Percentiles rank a stretch among this genome's conserved stretches.
Conservation (phyloP, 2,329 filamentous ascomycete species). For the Calonectria henricotiae region DNA sequence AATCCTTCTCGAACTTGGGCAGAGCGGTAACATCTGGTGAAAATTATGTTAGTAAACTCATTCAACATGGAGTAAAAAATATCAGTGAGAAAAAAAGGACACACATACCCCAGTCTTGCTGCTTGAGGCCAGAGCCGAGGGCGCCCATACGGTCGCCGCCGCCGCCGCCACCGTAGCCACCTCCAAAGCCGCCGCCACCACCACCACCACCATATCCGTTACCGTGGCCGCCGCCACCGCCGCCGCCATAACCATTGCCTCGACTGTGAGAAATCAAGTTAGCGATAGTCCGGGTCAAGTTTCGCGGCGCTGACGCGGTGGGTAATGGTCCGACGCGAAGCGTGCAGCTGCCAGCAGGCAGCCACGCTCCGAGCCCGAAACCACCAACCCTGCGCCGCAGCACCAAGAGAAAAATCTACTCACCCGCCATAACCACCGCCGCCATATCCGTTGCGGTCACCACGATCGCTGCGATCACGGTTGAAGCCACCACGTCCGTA, state of each 20-base stretch:
- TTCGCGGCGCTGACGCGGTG: constrained; percentile 31
- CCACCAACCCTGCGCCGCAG: constrained; percentile 34
- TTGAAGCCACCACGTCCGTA: constrained; percentile 58
- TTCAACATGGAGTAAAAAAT: constrained; percentile 42
- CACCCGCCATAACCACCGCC: constrained; percentile 57
- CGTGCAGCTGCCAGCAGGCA: constrained; percentile 32
- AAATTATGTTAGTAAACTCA: constrained; percentile 47
- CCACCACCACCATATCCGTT: constrained; percentile 63
- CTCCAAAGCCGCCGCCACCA: constrained; percentile 59
- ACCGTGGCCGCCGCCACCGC: neutral
- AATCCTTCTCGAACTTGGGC: constrained; percentile 99
- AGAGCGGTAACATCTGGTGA: constrained; percentile 79
- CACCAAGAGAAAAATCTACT: constrained; percentile 49
- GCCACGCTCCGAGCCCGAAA: constrained; percentile 35
- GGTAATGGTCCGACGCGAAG: constrained; percentile 36
- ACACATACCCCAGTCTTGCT: constrained; percentile 88
- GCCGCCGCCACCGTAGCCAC: constrained; percentile 68
- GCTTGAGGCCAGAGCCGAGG: constrained; percentile 89
- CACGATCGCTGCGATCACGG: constrained; percentile 65
- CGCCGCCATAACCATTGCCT: constrained; percentile 59
- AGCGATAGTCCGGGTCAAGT: constrained; percentile 52
- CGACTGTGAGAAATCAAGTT: constrained; percentile 62
- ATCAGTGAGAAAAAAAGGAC: constrained; percentile 41
- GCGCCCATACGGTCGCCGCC: constrained; percentile 96
- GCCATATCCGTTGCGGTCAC: constrained; percentile 62